These are phyloP conservation scores for Epichloe hybrida DNA, from an alignment of 2,329 filamentous ascomycete genomes.

Conservation along the genomic window DNA sequence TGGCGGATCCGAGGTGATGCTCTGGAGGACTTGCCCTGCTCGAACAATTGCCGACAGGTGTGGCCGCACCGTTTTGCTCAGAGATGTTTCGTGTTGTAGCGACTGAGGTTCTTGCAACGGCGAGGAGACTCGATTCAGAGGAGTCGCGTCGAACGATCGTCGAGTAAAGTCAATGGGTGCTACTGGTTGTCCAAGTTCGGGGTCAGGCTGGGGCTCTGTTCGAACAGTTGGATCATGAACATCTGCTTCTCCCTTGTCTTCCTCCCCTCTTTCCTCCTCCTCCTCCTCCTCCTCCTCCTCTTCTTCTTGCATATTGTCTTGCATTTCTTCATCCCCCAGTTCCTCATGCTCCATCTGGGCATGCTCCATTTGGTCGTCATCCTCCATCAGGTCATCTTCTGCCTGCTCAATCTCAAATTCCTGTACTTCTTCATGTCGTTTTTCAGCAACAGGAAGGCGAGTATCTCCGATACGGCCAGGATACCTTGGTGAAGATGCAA, in stretches of 20 bases:
- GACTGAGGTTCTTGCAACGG: constrained; percentile 22
- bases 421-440: background rate
- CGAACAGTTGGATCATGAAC: background rate
- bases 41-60: constrained; percentile 45
- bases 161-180: constrained; percentile 11
- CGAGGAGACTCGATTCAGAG: constrained; percentile 23
- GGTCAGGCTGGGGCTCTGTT: background rate
- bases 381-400: background rate
- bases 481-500: constrained; percentile 2
- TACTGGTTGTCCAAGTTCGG: background rate
- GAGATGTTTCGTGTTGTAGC: constrained; percentile 14
- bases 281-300: too few relatives aligned
- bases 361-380: background rate
- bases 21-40: constrained; percentile 41
- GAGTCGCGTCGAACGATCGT: constrained; percentile 16
- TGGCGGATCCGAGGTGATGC: constrained; percentile 44
- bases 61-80: constrained; percentile 24
- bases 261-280: background rate
- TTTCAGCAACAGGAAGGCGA: background rate
- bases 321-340: constrained; percentile 5
- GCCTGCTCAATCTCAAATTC: background rate
- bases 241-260: background rate
- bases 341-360: constrained; percentile 1
- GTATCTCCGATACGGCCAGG: background rate
- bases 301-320: background rate